These are phyloP conservation scores for Botryotinia globosa DNA, from an alignment of 2,329 filamentous ascomycete genomes.

Conservation along the genomic window DNA sequence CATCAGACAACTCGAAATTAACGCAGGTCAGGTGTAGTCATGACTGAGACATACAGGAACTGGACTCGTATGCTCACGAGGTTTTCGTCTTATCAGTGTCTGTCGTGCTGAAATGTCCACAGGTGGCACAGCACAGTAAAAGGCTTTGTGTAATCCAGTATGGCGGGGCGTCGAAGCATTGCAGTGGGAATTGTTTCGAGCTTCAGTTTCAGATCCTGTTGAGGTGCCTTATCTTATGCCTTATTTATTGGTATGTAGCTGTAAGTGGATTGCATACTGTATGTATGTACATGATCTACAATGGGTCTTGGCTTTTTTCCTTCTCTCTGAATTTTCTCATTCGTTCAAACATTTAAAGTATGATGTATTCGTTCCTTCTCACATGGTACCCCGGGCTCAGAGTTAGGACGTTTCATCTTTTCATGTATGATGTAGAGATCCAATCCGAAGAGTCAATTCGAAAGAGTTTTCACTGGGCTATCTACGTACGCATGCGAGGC, in stretches of 20 bases:
- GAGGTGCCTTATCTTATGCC: background rate
- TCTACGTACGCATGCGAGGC: slow-evolving; percentile 2
- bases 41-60: slow-evolving; percentile 17
- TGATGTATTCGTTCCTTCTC: background rate
- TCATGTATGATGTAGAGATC: slow-evolving; percentile 12
- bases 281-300: background rate
- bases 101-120: slow-evolving; percentile 6
- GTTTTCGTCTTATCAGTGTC: background rate
- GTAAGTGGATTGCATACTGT: background rate
- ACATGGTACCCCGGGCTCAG: background rate
- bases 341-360: background rate
- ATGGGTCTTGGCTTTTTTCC: background rate
- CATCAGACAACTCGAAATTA: background rate
- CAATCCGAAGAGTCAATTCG: slow-evolving; percentile 5
- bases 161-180: slow-evolving; percentile 10
- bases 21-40: slow-evolving; percentile 8
- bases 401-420: slow-evolving; percentile 12
- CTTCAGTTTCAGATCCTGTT: slow-evolving; percentile 13
- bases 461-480: slow-evolving; percentile 3
- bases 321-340: slow-evolving; percentile 7
- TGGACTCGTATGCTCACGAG: slow-evolving; percentile 11
- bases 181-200: background rate
- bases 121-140: slow-evolving; percentile 3
- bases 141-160: slow-evolving; percentile 3
- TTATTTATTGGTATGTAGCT: background rate